Evolutionary conservation across 2,329 filamentous ascomycete species (phyloP).

Genomic region (Colletotrichum sp.): DNA sequence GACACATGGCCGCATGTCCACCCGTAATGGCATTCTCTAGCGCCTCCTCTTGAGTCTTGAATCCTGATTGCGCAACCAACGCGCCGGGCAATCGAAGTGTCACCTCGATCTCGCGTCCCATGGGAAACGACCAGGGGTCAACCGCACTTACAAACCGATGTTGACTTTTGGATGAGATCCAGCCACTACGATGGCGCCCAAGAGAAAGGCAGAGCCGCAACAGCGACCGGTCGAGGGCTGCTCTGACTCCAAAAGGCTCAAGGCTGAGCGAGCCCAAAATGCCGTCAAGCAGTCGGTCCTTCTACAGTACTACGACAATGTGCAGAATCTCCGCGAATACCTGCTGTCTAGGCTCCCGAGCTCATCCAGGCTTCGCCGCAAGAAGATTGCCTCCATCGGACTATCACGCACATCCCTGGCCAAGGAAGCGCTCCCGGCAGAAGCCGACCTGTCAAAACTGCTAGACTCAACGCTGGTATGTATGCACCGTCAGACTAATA

Average conservation of each 20-base stretch:
- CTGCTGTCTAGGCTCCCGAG: constrained; percentile 68
- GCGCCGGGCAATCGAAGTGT: neutral
- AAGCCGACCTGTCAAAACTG: constrained; percentile 55
- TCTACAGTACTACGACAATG: constrained; percentile 57
- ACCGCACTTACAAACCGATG: neutral
- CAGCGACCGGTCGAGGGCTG: neutral
- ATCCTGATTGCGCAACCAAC: neutral
- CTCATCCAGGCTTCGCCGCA: constrained; percentile 68
- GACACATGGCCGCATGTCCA: neutral
- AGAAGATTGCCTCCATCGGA: constrained; percentile 58
- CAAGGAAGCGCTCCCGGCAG: constrained; percentile 31
- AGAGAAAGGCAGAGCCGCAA: constrained; percentile 3
- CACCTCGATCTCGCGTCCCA: neutral
- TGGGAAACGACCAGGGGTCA: neutral
- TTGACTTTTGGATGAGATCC: neutral
- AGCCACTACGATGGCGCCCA: neutral
- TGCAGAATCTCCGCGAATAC: constrained; percentile 74
- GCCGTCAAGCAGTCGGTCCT: constrained; percentile 15
- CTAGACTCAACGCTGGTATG: constrained; percentile 77
- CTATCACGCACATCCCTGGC: constrained; percentile 23
- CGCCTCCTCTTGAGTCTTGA: neutral
- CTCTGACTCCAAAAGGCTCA: neutral
- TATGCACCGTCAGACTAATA: constrained; percentile 26
- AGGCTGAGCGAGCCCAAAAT: neutral
- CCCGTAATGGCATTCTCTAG: neutral